Conservation (phyloP, 768 basidiomycete genomes). For the Royoungia palumana region DNA sequence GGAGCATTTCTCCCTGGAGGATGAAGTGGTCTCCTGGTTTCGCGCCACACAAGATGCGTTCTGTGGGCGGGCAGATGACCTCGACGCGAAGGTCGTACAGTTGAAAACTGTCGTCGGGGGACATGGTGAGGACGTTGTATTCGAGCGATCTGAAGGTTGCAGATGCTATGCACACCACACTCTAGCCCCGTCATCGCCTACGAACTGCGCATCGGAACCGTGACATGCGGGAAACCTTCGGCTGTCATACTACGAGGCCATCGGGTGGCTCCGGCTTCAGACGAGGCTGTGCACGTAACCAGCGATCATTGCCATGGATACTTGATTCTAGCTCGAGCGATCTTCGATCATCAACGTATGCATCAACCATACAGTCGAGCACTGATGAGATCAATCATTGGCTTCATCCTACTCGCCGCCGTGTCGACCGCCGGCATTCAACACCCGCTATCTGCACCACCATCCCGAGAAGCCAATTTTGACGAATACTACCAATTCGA, state of each 20-base stretch:
- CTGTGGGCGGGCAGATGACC: conserved; percentile 54
- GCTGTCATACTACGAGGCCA: too few species aligned
- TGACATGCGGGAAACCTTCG: too few species aligned
- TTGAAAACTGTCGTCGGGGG: conserved; percentile 44
- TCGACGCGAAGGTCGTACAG: conserved; percentile 66
- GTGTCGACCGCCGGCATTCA: conserved; percentile 2
- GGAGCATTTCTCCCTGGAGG: conserved; percentile 61
- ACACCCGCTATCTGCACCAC: not conserved
- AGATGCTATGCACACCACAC: too few species aligned
- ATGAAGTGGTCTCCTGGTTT: conserved; percentile 61
- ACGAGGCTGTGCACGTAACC: too few species aligned
- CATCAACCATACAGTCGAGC: too few species aligned
- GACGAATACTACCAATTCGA: conserved; percentile 4
- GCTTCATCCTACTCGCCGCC: not conserved
- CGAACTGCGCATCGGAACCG: too few species aligned
- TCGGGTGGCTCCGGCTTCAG: too few species aligned
- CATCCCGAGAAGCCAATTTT: not conserved
- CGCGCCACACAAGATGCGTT: conserved; percentile 60
- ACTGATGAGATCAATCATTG: not conserved
- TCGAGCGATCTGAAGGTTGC: too few species aligned
- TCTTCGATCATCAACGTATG: too few species aligned
- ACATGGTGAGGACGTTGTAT: not conserved
- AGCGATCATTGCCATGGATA: too few species aligned
- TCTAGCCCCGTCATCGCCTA: too few species aligned
- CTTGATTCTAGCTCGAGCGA: too few species aligned